phyloP scores from a whole-genome alignment of 139 green algal species.

The Mychonastes homosphaera region DNA sequence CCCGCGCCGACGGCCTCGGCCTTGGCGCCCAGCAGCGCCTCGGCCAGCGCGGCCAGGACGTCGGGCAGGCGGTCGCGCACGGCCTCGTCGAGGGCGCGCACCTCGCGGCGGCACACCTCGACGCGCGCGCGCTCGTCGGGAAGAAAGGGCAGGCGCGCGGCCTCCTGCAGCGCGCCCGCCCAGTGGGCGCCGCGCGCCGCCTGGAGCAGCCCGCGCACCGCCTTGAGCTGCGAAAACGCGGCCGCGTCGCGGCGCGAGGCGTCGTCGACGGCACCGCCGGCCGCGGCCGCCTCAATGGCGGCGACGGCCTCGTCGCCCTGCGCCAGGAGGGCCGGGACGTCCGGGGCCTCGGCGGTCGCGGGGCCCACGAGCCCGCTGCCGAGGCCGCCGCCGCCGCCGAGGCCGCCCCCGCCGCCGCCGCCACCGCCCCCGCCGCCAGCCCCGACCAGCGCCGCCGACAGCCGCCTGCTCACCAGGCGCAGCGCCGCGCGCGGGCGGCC shows the following conservation, averaged over 20 bases:
- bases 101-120: conserved; percentile 3
- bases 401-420: neutral
- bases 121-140: conserved; percentile 9
- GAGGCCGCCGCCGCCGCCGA: neutral
- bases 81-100: conserved; percentile 12
- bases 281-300: conserved; percentile 3
- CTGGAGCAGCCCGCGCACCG: conserved; percentile 16
- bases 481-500: conserved; percentile 47
- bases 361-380: neutral
- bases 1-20: too few species aligned
- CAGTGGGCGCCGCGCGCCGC: conserved; percentile 1
- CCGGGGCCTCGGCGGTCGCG: neutral
- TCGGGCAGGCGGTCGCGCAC: conserved; percentile 16
- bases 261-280: too few species aligned
- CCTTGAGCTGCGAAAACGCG: conserved; percentile 17
- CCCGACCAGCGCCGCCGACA: conserved; percentile 33
- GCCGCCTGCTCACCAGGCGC: conserved; percentile 50
- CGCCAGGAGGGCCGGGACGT: neutral
- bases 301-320: conserved; percentile 17
- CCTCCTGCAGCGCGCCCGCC: conserved; percentile 16
- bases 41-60: neutral
- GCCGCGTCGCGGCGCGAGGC: conserved; percentile 11
- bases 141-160: conserved; percentile 4
- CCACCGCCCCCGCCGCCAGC: neutral
- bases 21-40: neutral